Base-by-base conservation (phyloP, 208 protist species). In the Trypanosoma scelopori region DNA sequence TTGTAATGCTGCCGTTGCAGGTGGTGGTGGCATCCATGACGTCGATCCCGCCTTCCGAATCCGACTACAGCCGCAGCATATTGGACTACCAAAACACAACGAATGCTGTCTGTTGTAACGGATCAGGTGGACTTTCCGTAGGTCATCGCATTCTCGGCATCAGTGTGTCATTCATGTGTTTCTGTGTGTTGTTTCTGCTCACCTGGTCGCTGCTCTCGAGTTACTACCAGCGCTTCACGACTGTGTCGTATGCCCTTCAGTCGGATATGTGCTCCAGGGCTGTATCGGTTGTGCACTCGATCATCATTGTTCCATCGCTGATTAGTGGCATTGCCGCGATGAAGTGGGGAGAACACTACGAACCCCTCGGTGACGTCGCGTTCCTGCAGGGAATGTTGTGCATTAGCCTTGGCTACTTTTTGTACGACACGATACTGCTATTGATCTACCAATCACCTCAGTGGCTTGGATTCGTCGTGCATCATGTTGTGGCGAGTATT, bases 401-500 rank as follows among this genome's bases (percentile, higher is more conserved):
- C 25, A 71, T 87, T 45, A 71, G 61, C 51, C 46, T 78, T 43
- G 81, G 72, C 15, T 87, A 87, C 65, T 78, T 87, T 61, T 49
- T 78, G 13, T 71, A 56, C 12, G 81, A 87, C 20, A 55, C 74
- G 1, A 65, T 68, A 41, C 27, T 81, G 4, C 47, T 82, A 25
- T 12, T 78, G 20, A 22, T 50, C 13, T 87, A 81, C 64, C 52
- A 51, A 27, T 51, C 71, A 18, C 77, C 74, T 5, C 58, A 69
- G 50, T 87, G 76, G 76, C 20, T 46, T 20, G 55, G 71, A 39
- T 87, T 81, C 56, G 50, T 67, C 28, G 18, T 71, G 11, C 77
- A 83, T 63, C 77, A 83, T 62, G 48, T 76, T 28, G 65, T 81
- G 9, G 70, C 81, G 48, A 63, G 68, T 39, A 70, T 79, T 9